These are phyloP conservation scores for Cryptosporidium sp. DNA, from an alignment of 169 alveolate genomes.

Conservation along the genomic window DNA sequence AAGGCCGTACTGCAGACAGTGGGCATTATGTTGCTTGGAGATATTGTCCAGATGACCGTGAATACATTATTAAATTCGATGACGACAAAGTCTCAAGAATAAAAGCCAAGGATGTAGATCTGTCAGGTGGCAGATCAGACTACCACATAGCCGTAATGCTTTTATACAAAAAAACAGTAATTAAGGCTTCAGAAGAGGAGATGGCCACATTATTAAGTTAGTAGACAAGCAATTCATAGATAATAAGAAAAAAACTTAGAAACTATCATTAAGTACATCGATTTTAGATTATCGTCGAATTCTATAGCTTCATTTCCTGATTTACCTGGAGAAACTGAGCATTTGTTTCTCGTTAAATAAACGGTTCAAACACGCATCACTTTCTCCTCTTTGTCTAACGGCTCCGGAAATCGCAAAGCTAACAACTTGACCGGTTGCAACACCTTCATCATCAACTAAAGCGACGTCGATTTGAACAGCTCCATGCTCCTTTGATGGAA, in stretches of 20 bases:
- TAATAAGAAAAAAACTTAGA: constrained; percentile 14
- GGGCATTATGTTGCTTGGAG: constrained; percentile 98
- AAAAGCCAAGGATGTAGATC: constrained; percentile 86
- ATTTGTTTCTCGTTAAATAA: constrained; percentile 89
- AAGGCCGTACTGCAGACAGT: constrained; percentile 96
- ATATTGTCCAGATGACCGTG: constrained; percentile 41
- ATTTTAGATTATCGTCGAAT: not conserved
- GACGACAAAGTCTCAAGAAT: constrained; percentile 87
- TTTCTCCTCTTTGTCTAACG: constrained; percentile 92
- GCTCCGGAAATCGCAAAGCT: constrained; percentile 91
- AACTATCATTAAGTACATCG: constrained; percentile 23
- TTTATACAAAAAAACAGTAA: constrained; percentile 78
- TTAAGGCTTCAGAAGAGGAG: constrained; percentile 79
- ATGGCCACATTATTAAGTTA: constrained; percentile 45
- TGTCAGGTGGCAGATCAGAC: constrained; percentile 92
- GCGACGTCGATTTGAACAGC: constrained; percentile 93
- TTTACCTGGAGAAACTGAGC: constrained; percentile 84
- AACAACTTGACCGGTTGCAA: constrained; percentile 85
- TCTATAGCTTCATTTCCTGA: not conserved
- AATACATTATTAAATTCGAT: constrained; percentile 83
- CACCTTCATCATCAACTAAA: constrained; percentile 91
- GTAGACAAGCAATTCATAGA: not conserved
- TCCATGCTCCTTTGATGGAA: constrained; percentile 93
- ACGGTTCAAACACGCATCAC: constrained; percentile 94
- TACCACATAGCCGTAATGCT: constrained; percentile 89